phyloP scores from a whole-genome alignment of 2,329 filamentous ascomycete species.

The Chaetomiaceae sp. region DNA sequence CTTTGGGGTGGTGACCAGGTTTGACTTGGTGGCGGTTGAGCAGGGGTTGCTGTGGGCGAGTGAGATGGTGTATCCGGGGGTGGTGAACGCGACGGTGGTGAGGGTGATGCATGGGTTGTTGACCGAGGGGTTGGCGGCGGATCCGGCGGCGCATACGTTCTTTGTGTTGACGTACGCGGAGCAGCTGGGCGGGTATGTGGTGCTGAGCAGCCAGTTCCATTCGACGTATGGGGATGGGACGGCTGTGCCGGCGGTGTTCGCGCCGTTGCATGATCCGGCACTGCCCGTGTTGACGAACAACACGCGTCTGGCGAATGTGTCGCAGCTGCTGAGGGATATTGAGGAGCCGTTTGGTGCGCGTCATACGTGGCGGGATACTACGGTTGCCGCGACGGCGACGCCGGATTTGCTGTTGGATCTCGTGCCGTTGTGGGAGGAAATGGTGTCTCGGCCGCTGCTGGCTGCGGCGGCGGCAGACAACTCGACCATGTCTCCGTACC shows the following conservation, averaged over 20 bases:
- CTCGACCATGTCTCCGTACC: constrained; percentile 16
- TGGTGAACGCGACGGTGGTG: constrained; percentile 30
- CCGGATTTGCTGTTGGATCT: constrained; percentile 26
- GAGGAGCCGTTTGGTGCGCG: constrained; percentile 23
- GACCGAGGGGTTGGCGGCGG: constrained; percentile 11
- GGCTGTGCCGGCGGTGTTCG: constrained; percentile 20
- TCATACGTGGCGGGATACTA: constrained; percentile 29
- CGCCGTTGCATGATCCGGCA: constrained; percentile 15
- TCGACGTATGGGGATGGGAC: constrained; percentile 9
- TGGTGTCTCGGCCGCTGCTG: constrained; percentile 17
- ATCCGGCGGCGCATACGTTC: constrained; percentile 17
- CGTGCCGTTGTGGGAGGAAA: constrained; percentile 23
- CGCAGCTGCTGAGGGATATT: constrained; percentile 23
- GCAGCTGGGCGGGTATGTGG: constrained; percentile 10
- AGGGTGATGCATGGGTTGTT: constrained; percentile 19
- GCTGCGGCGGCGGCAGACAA: constrained; percentile 10
- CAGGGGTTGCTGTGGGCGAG: constrained; percentile 25
- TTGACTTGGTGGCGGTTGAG: constrained; percentile 16
- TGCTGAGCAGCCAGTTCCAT: constrained; percentile 17
- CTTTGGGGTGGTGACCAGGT: constrained; percentile 22
- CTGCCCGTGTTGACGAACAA: constrained; percentile 21
- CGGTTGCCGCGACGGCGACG: constrained; percentile 22
- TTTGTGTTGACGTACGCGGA: constrained; percentile 11
- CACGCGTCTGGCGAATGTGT: constrained; percentile 23
- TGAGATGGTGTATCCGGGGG: constrained; percentile 39